phyloP scores from a whole-genome alignment of 2,329 filamentous ascomycete genomes.

The Albifimbria verrucaria region DNA sequence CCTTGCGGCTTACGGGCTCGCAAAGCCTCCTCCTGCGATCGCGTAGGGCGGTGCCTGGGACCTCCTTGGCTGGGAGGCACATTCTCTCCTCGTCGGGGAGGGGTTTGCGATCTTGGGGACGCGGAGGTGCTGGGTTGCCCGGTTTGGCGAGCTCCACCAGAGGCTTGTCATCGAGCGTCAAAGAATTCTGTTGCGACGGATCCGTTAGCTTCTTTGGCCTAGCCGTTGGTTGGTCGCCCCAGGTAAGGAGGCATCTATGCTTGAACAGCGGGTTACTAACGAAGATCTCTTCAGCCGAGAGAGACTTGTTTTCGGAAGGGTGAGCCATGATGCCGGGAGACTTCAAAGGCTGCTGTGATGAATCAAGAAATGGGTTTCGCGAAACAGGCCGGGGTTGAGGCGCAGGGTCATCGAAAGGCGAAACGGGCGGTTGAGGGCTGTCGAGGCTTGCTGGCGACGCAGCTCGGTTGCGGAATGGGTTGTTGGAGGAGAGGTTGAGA shows the following conservation, averaged over 20 bases:
- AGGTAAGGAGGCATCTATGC: too few species aligned
- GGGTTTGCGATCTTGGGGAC: too few species aligned
- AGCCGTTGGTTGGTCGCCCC: not conserved
- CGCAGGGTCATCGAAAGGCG: constrained; percentile 55
- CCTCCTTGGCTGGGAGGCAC: constrained; percentile 37
- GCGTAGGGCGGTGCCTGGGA: constrained; percentile 55
- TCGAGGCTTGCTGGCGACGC: constrained; percentile 51
- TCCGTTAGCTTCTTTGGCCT: not conserved
- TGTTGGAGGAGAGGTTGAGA: constrained; percentile 75
- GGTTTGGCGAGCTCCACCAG: constrained; percentile 24
- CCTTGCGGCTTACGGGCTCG: constrained; percentile 41
- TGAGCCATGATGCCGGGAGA: constrained; percentile 49
- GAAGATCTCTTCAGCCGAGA: constrained; percentile 69
- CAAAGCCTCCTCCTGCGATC: constrained; percentile 64
- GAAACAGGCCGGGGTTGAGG: constrained; percentile 58
- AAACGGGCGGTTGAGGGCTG: constrained; percentile 38
- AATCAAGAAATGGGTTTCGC: constrained; percentile 73
- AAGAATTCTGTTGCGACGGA: constrained; percentile 53
- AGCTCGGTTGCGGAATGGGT: constrained; percentile 74
- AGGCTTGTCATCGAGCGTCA: constrained; percentile 62
- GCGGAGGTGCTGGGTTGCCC: constrained; percentile 32
- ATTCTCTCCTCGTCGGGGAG: constrained; percentile 38
- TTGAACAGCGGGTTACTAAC: constrained; percentile 64
- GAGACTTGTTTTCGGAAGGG: constrained; percentile 39
- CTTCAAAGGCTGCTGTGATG: constrained; percentile 36